These are phyloP conservation scores for Auriscalpium vulgare DNA, from an alignment of 768 basidiomycete species.

Conservation along the genomic window DNA sequence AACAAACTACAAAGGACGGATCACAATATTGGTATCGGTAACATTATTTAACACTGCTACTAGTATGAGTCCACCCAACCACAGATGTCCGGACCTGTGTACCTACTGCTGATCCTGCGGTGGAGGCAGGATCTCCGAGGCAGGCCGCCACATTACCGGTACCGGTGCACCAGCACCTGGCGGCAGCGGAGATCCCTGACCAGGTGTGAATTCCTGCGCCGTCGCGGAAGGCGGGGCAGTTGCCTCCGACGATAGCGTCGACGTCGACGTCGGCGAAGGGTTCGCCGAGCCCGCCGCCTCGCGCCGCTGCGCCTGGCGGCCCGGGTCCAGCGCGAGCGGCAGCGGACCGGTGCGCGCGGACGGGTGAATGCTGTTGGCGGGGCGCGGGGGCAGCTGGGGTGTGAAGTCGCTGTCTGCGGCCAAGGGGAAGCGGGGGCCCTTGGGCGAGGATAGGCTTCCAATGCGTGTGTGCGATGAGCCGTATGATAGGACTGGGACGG, in stretches of 20 bases:
- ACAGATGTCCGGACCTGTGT: neutral
- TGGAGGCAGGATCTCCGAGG: neutral
- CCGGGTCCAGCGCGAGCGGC: neutral
- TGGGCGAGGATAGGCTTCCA: constrained; percentile 36
- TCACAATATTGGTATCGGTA: neutral
- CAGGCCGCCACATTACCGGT: neutral
- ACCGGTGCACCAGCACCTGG: neutral
- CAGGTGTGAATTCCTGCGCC: neutral
- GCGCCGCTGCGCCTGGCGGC: neutral
- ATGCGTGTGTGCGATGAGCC: constrained; percentile 70
- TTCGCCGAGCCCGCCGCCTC: neutral
- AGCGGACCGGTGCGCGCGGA: constrained; percentile 37
- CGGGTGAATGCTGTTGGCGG: constrained; percentile 71
- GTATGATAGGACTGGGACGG: constrained; percentile 46
- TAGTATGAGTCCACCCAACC: neutral
- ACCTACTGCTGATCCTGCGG: neutral
- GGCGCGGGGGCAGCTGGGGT: constrained; percentile 60
- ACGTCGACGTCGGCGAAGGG: neutral
- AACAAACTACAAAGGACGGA: neutral
- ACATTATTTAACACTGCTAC: no score
- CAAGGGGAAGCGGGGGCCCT: constrained; percentile 13
- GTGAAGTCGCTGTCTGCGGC: constrained; percentile 55
- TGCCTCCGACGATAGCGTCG: no score
- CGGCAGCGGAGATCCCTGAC: neutral
- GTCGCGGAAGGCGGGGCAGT: neutral